These are phyloP conservation scores for Hamamelis virginiana DNA, from an alignment of 164 flowering plant species.

Conservation along the genomic window DNA sequence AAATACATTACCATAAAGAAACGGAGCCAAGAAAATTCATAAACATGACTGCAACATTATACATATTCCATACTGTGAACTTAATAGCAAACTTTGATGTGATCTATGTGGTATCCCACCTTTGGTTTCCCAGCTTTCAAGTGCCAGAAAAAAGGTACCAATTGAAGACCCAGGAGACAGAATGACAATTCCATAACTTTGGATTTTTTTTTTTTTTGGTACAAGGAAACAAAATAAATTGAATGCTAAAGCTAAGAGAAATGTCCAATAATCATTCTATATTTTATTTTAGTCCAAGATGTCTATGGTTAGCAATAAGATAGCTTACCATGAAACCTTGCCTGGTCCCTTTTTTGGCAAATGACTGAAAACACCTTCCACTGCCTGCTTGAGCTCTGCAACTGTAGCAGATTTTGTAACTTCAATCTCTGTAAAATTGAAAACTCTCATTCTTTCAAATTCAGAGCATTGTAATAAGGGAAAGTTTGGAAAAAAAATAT, in stretches of 20 bases:
- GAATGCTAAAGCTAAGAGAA: no score
- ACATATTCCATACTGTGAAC: no score
- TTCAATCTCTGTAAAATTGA: constrained; percentile 49
- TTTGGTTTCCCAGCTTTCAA: no score
- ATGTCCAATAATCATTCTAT: no score
- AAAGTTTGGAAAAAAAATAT: no score
- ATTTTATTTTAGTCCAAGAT: background rate
- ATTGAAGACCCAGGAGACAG: no score
- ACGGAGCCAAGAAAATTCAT: background rate
- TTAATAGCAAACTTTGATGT: no score
- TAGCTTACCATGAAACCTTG: constrained; percentile 77
- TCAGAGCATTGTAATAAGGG: background rate
- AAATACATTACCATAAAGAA: background rate
- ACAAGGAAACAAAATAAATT: background rate
- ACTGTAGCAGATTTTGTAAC: constrained; percentile 55
- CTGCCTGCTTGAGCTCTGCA: constrained; percentile 65
- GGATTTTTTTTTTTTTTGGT: background rate
- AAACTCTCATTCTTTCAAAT: background rate
- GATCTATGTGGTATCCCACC: no score
- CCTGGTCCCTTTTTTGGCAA: constrained; percentile 48
- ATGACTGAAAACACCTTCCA: constrained; percentile 62
- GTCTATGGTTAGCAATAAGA: background rate
- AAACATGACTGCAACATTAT: no score
- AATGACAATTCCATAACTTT: no score
- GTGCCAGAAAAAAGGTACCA: no score